A percentile compares a stretch with the other conserved stretches of the same genome.
Evolutionary conservation across 345 rosid genomes (phyloP).

Genomic region (Durio zibethinus): DNA sequence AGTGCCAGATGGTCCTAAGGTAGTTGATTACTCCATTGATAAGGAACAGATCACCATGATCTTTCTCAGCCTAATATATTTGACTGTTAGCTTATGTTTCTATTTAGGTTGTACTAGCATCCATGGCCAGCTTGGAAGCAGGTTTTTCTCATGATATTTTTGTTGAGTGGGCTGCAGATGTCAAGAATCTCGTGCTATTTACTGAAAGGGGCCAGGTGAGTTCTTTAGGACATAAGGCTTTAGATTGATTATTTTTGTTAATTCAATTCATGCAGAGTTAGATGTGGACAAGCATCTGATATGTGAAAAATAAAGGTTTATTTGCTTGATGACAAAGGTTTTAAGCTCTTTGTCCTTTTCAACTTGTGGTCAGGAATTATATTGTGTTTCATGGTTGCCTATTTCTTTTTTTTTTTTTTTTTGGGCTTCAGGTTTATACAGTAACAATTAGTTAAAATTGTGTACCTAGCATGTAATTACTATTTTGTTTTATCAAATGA

Average conservation of each 20-base stretch:
- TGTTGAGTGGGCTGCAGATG: constrained; percentile 92
- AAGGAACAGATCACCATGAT: not conserved
- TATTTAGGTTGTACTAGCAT: constrained; percentile 81
- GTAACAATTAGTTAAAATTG: not conserved
- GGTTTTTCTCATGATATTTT: constrained; percentile 97
- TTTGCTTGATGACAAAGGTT: not conserved
- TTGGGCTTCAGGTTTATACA: not conserved
- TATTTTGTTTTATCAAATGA: not conserved
- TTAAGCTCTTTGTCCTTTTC: not conserved
- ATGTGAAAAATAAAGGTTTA: not conserved
- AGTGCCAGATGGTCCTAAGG: constrained; percentile 94
- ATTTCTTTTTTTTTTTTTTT: not conserved
- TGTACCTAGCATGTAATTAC: not conserved
- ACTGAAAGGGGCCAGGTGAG: constrained; percentile 96
- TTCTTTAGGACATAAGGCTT: not conserved
- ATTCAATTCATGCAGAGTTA: not conserved
- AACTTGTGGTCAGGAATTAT: not conserved
- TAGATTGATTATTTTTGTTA: not conserved
- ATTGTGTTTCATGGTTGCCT: not conserved
- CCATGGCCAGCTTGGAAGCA: constrained; percentile 97
- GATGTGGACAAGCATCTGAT: not conserved
- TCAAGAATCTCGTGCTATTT: constrained; percentile 79
- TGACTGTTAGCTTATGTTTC: constrained; percentile 20
- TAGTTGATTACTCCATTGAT: constrained; percentile 25
- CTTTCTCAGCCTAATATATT: not conserved